Evolutionary conservation across 371 early-diverging fungal genomes (phyloP).

Genomic region (Mucor mucedo): DNA sequence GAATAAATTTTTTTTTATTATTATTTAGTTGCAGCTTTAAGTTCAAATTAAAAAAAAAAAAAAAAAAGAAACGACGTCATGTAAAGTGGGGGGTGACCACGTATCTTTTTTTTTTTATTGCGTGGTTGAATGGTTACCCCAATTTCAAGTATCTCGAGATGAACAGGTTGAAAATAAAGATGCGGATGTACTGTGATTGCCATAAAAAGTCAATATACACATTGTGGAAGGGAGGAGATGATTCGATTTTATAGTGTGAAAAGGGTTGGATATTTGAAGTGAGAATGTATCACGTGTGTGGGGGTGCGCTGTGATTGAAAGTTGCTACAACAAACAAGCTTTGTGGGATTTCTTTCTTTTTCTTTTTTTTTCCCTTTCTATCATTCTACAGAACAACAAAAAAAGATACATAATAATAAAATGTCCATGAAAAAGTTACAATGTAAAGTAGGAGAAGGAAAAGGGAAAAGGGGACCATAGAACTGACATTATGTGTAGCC

Average conservation of each 20-base stretch:
- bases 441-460: not conserved
- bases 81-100: too few relatives aligned
- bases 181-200: too few relatives aligned
- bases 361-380: not conserved
- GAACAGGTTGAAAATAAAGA: too few relatives aligned
- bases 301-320: not conserved
- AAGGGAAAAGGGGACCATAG: not conserved
- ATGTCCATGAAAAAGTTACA: slow-evolving; percentile 37
- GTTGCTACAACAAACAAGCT: not conserved
- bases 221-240: too few relatives aligned
- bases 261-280: too few relatives aligned
- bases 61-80: slow-evolving; percentile 1
- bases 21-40: not conserved
- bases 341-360: not conserved
- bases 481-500: slow-evolving; percentile 10
- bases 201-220: too few relatives aligned
- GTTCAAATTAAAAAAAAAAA: not conserved
- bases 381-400: not conserved
- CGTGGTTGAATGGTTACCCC: too few relatives aligned
- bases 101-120: too few relatives aligned
- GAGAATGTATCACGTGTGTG: slow-evolving; percentile 7
- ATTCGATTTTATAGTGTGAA: too few relatives aligned
- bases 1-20: not conserved
- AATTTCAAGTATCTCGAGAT: too few relatives aligned
- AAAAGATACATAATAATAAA: not conserved